Base-by-base conservation (phyloP, 768 basidiomycete species). In the Mrakia blollopis region DNA sequence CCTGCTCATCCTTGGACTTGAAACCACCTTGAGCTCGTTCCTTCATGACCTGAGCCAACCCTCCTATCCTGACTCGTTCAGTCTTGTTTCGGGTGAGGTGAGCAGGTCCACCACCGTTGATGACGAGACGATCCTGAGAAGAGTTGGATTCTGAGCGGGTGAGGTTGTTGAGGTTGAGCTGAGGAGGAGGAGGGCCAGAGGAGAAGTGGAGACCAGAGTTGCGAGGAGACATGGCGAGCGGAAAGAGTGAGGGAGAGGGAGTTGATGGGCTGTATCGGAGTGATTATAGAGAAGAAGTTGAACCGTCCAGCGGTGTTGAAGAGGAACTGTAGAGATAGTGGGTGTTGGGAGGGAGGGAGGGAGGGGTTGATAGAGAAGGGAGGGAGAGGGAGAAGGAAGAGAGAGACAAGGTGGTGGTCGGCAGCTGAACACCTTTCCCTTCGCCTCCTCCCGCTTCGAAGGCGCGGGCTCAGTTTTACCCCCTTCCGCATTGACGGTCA, bases 41-140 rank as follows among this genome's bases (percentile, higher is more conserved):
- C 60, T 87, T 87, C 79, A 87, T 85, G 3, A 86, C 84, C 73
- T 90, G 87, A 84, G 95, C 92, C 61, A 97, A 87, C 5, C 92
- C 92, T 83, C 97, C 95, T 28, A 96, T 85, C 71, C 94, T 87
- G 79, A 86, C 84, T 79, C 92, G 88, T 86, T 97, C 95, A 0
- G 91, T 88, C 86, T 90, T 92, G 85, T 96, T 96, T 80, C 93
- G 88, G 82, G 89, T 89, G 30, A 96, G 87, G 81, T 90, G 75
- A 25, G 39, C 57, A 25, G 75, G 73, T 18, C 65, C 65, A 6
- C 65, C 65, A 41, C n/a, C 39, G 18, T 37, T 37, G 10, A 39
- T 39, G 0, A 68, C 65, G 65, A 68, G 65, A 8, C 65, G 35
- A 23, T 68, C 65, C 21, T 68, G 35, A 23, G 65, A 68, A 7